Conservation (phyloP, 208 protist species). For the Acanthamoeba quina region DNA sequence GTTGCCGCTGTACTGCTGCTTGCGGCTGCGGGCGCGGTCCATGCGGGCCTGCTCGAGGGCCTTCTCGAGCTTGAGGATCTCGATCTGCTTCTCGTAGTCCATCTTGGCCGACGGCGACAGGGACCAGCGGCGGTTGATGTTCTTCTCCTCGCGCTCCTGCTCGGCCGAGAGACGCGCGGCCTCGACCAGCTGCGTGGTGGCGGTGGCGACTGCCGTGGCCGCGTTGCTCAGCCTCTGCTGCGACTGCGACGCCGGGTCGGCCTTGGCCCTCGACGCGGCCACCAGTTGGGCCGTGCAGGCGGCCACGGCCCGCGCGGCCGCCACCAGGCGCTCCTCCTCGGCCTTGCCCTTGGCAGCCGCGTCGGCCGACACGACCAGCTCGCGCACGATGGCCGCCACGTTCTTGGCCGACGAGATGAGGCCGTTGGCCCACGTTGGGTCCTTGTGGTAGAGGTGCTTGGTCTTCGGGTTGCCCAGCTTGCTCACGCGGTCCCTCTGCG, state of each 20-base stretch:
- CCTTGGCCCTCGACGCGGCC: conserved; percentile 50
- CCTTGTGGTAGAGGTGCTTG: conserved; percentile 75
- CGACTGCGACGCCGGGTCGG: not conserved
- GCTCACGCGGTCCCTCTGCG: conserved; percentile 58
- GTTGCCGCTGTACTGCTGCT: not conserved
- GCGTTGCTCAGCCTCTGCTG: conserved; percentile 37
- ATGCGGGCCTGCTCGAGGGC: conserved; percentile 68
- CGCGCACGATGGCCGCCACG: conserved; percentile 12
- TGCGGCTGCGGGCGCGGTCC: conserved; percentile 50
- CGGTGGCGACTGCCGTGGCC: conserved; percentile 17
- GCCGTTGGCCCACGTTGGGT: conserved; percentile 66
- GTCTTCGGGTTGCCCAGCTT: conserved; percentile 75
- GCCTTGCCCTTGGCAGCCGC: not conserved
- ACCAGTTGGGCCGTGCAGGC: conserved; percentile 69
- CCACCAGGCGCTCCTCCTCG: conserved; percentile 63
- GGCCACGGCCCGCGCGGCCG: conserved; percentile 39
- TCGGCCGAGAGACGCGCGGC: conserved; percentile 30
- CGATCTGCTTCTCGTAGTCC: conserved; percentile 68
- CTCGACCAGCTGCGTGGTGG: conserved; percentile 60
- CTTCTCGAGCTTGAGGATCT: conserved; percentile 76
- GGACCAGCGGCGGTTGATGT: conserved; percentile 58
- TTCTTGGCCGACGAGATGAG: conserved; percentile 44
- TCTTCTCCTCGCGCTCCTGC: conserved; percentile 35
- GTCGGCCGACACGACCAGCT: conserved; percentile 16
- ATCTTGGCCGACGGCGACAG: conserved; percentile 34